These are phyloP conservation scores for Didymellaceae sp. DNA, from an alignment of 2,329 filamentous ascomycete genomes.

Conservation along the genomic window DNA sequence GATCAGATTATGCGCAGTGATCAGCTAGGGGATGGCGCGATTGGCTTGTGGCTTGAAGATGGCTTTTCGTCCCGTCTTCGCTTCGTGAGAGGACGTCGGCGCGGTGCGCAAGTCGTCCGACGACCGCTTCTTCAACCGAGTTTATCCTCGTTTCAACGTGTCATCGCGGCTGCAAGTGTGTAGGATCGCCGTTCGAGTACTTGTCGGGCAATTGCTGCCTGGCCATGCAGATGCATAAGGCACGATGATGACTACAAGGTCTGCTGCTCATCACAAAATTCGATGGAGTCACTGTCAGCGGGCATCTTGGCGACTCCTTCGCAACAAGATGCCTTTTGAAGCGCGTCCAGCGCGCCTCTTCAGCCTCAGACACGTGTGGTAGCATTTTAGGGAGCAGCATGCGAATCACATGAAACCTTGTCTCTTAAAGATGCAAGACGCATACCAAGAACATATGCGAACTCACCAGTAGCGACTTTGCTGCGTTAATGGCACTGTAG, in stretches of 20 bases:
- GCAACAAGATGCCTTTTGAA: neutral
- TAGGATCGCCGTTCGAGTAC: neutral
- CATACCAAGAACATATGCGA: too few species aligned
- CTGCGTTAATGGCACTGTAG: too few species aligned
- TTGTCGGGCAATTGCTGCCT: constrained; percentile 9
- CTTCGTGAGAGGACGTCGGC: constrained; percentile 9
- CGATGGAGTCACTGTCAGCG: neutral
- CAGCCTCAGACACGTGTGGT: constrained; percentile 6
- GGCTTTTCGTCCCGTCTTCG: constrained; percentile 8
- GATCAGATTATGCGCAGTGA: constrained; percentile 5
- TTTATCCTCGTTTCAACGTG: constrained; percentile 5
- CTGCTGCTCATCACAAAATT: too few species aligned
- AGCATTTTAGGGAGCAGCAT: neutral
- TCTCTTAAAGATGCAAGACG: too few species aligned
- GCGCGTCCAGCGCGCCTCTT: neutral
- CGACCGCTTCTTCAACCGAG: constrained; percentile 1
- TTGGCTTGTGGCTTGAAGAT: constrained; percentile 8
- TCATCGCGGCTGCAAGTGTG: constrained; percentile 4
- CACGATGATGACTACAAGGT: neutral
- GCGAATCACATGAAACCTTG: too few species aligned
- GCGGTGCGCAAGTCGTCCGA: constrained; percentile 9
- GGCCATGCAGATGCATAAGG: neutral
- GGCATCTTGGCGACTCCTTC: neutral
- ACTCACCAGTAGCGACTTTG: too few species aligned
- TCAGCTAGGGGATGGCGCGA: constrained; percentile 9